Base-by-base conservation (phyloP, 2,329 filamentous ascomycete species). In the Chrysoporthe deuterocubensis region DNA sequence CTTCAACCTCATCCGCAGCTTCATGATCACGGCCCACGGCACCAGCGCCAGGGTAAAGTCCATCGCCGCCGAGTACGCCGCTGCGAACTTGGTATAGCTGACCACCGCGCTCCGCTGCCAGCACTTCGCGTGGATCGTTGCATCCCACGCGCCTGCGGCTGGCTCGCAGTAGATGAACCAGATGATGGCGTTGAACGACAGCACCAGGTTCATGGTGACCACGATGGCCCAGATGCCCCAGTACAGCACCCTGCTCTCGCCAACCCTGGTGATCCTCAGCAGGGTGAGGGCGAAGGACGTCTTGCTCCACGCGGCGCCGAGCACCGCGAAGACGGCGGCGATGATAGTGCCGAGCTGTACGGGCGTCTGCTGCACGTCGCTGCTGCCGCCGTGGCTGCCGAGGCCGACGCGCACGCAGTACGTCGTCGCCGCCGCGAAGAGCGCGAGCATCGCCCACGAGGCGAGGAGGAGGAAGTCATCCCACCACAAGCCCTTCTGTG, bases 11-110 rank as follows among this genome's bases (percentile, higher is more conserved):
- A 82, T 81, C 8, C 75, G 75, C 16, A 80, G 71, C 0, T 73
- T 74, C 79, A 78, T 79, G 56, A 82, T 77, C 9, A 82, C 76
- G 32, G 74, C 77, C 80, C 78, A 81, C 0, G 81, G 81, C 3
- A 82, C 68, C 1, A 81, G 44, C 0, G 80, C 80, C 8, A 83
- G 72, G 2, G 78, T 66, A 14, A 82, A 76, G n/a, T 82, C 81
- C 73, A 80, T 78, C 1, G 71, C 68, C 0, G 76, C 78, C 2
- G 78, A 79, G 63, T 79, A 79, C 0, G 72, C 75, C 71, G 74
- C 73, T 0, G 75, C 73, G 46, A 78, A 79, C 0, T 76, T 72
- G 56, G 77, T 77, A 66, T 79, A 78, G 32, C 64, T 60, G 13
- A 78, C 72, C 9, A 77, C 72, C 2, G 76, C 66, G 1, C 44